phyloP scores from a whole-genome alignment of 495 filamentous ascomycete species.

The Daldinia childiae region DNA sequence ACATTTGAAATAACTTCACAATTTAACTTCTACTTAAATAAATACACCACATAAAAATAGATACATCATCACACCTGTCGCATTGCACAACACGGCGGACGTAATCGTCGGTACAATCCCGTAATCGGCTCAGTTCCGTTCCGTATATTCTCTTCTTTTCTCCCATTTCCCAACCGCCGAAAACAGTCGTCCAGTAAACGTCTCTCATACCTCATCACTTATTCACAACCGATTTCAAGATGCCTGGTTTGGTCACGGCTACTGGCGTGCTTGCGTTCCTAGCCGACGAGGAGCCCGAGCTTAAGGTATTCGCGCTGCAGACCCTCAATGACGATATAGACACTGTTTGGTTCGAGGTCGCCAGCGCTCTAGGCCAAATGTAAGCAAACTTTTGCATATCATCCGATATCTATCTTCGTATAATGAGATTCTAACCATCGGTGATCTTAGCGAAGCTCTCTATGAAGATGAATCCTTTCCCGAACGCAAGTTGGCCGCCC shows the following conservation, averaged over 20 bases:
- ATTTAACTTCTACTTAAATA: not conserved
- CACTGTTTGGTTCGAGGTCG: slow-evolving; percentile 96
- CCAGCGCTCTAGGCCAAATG: slow-evolving; percentile 91
- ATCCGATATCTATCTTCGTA: slow-evolving; percentile 26
- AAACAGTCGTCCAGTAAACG: slow-evolving; percentile 6
- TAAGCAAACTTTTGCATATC: slow-evolving; percentile 55
- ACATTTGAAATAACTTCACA: slow-evolving; percentile 22
- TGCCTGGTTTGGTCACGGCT: slow-evolving; percentile 95
- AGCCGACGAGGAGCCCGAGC: slow-evolving; percentile 89
- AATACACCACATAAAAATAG: slow-evolving; percentile 14
- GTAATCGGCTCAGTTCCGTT: not conserved
- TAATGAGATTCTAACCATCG: slow-evolving; percentile 31
- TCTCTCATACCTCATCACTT: not conserved
- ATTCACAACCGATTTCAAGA: slow-evolving; percentile 51
- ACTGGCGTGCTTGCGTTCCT: slow-evolving; percentile 95
- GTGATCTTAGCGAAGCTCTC: slow-evolving; percentile 78
- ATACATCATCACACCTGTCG: not conserved
- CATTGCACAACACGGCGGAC: slow-evolving; percentile 8
- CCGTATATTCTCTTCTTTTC: slow-evolving; percentile 16
- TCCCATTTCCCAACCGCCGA: not conserved
- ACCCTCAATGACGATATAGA: slow-evolving; percentile 95
- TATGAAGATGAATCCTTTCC: slow-evolving; percentile 97
- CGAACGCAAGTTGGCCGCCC: slow-evolving; percentile 90
- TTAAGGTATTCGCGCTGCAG: slow-evolving; percentile 93
- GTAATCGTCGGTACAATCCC: not conserved